Base-by-base conservation (phyloP, 192 early-diverging fungal genomes). In the Backusella tarrabulga region DNA sequence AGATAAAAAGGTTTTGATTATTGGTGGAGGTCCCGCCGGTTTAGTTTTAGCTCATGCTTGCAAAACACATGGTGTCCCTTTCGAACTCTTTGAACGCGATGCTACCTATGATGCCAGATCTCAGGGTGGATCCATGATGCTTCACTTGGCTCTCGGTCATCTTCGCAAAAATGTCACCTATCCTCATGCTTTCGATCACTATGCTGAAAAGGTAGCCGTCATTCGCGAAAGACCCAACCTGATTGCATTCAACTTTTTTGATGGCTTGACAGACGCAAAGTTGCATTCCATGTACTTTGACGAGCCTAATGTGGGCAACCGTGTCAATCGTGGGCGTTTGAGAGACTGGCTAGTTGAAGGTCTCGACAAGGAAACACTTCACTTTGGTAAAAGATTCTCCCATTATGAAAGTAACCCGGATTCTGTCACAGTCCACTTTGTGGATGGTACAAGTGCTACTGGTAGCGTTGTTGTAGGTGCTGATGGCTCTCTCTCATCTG, bases 401-500 rank as follows among this genome's bases (percentile, higher is more conserved):
- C 68, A 68, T 19, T 79, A 46, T 17, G 32, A 46, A 67, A 67
- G 63, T 7, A 60, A 54, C 11, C 72, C 77, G 0, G 42, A 76
- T 3, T 78, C 76, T 17, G 80, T 84, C 23, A 32, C 40, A 12
- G 70, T 75, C 41, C 66, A 26, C 2, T 79, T 71, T 71, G 12
- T 19, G 0, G 83, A 84, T 21, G 73, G 75, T 7, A 35, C 77
- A 2, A 34, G n/a, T 2, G 34, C 36, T 9, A 66, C 54, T 17
- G 83, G 83, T 14, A 63, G 73, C 23, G 36, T 82, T 14, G 26
- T 85, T 9, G 83, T 84, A 0, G 83, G 80, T 19, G 76, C 81
- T 5, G 84, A 85, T 67, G 85, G 85, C 5, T 76, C 80, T 4
- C 77, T 71, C 15, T 79, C 77, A 14, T 60, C 35, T 4, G 68